Percentiles rank a stretch among this genome's conserved stretches.
Conservation (phyloP, 257 asterid genomes). For the Primulina tabacum region DNA sequence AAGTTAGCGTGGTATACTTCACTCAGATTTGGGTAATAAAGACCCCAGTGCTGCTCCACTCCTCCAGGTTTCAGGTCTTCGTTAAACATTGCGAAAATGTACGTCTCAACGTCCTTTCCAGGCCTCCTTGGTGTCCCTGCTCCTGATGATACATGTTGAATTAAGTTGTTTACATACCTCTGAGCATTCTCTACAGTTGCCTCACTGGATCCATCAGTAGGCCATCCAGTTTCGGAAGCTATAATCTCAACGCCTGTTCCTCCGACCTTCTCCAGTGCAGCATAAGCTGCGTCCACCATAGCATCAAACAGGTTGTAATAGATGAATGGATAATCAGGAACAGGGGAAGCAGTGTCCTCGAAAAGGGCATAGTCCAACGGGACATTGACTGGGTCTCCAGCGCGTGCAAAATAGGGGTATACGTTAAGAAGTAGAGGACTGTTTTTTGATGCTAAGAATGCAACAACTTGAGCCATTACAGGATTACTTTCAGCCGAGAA, state of each 20-base stretch:
- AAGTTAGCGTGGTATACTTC: conserved; percentile 43
- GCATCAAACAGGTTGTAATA: not conserved
- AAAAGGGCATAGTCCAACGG: conserved; percentile 36
- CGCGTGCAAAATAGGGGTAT: conserved; percentile 41
- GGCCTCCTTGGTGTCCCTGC: conserved; percentile 48
- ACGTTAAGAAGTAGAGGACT: conserved; percentile 35
- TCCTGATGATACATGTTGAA: conserved; percentile 23
- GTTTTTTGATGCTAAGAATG: conserved; percentile 19
- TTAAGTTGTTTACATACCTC: not conserved
- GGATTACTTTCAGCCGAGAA: conserved; percentile 6
- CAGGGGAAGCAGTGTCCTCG: not conserved
- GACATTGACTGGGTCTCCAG: conserved; percentile 25
- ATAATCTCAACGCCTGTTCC: not conserved
- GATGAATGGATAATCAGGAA: not conserved
- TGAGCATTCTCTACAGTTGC: not conserved
- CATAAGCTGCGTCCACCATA: conserved; percentile 38
- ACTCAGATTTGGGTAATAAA: conserved; percentile 31
- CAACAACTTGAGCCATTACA: conserved; percentile 18
- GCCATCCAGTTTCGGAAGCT: not conserved
- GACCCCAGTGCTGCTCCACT: conserved; percentile 35
- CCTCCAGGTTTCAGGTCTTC: conserved; percentile 35
- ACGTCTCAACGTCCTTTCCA: conserved; percentile 30
- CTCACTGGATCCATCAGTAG: not conserved
- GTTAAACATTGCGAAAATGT: conserved; percentile 43
- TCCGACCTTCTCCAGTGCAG: conserved; percentile 9